phyloP scores from a whole-genome alignment of 2,329 filamentous ascomycete species.

The Domatiomyces globalis region DNA sequence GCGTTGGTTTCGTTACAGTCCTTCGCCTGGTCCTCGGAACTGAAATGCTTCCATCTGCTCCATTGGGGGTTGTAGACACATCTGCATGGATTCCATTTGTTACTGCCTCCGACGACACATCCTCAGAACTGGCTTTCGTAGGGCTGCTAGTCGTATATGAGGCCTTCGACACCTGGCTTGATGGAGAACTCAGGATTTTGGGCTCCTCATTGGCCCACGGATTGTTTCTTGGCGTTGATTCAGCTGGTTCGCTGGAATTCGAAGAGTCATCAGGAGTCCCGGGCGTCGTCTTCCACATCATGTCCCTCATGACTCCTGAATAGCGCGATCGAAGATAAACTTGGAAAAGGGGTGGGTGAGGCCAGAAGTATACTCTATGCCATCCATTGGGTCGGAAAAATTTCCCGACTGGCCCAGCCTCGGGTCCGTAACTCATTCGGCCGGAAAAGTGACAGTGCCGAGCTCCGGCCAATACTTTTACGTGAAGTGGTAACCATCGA shows the following conservation, averaged over 20 bases:
- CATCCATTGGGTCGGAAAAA: background rate
- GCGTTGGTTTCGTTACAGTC: background rate
- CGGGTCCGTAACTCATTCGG: no score
- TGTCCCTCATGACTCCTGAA: background rate
- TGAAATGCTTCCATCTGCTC: background rate
- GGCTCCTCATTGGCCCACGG: background rate
- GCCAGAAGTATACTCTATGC: background rate
- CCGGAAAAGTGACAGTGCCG: no score
- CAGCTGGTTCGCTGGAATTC: no score
- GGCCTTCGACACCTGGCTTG: background rate
- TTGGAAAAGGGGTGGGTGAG: background rate
- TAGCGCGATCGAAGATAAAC: background rate
- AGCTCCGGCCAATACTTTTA: no score
- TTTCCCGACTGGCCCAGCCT: background rate
- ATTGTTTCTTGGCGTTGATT: background rate
- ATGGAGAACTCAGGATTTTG: background rate
- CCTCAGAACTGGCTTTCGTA: background rate
- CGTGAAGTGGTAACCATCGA: no score
- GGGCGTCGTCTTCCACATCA: background rate
- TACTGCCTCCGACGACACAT: background rate
- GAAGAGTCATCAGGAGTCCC: background rate
- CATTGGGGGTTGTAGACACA: background rate
- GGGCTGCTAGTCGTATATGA: background rate
- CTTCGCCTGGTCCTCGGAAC: background rate
- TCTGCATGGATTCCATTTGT: background rate